These are phyloP conservation scores for Diutina pseudorugosa DNA, from an alignment of 1,139 yeast genomes.

Conservation along the genomic window DNA sequence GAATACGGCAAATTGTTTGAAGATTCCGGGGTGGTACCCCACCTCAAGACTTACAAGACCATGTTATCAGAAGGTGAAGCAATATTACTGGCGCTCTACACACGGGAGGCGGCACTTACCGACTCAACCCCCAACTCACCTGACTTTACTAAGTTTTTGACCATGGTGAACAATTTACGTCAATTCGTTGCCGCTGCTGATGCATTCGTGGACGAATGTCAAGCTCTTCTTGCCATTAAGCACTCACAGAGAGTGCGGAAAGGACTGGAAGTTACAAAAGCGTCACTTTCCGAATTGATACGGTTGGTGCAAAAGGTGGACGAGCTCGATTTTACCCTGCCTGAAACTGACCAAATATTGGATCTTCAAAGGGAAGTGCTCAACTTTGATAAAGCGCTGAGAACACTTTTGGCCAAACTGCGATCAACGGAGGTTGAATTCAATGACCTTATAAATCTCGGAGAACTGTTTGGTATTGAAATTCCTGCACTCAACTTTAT, in stretches of 20 bases:
- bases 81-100: conserved; percentile 11
- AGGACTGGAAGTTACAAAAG: conserved; percentile 9
- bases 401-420: conserved; percentile 20
- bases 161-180: conserved; percentile 22
- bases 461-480: conserved; percentile 46
- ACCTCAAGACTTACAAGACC: conserved; percentile 30
- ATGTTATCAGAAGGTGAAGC: conserved; percentile 46
- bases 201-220: conserved; percentile 46
- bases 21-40: conserved; percentile 29
- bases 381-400: conserved; percentile 39
- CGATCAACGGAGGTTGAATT: conserved; percentile 22
- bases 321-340: conserved; percentile 34
- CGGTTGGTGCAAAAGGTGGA: conserved; percentile 24
- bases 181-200: conserved; percentile 33
- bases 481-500: conserved; percentile 40
- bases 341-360: conserved; percentile 48
- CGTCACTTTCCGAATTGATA: conserved; percentile 12
- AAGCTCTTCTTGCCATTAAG: conserved; percentile 33
- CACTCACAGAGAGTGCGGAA: conserved; percentile 38
- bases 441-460: conserved; percentile 36
- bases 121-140: not conserved
- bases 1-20: conserved; percentile 28
- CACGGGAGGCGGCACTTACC: not conserved
- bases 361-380: conserved; percentile 44
- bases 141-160: not conserved